These are phyloP conservation scores for Penicillium decumbens DNA, from an alignment of 2,329 filamentous ascomycete genomes.

Conservation along the genomic window DNA sequence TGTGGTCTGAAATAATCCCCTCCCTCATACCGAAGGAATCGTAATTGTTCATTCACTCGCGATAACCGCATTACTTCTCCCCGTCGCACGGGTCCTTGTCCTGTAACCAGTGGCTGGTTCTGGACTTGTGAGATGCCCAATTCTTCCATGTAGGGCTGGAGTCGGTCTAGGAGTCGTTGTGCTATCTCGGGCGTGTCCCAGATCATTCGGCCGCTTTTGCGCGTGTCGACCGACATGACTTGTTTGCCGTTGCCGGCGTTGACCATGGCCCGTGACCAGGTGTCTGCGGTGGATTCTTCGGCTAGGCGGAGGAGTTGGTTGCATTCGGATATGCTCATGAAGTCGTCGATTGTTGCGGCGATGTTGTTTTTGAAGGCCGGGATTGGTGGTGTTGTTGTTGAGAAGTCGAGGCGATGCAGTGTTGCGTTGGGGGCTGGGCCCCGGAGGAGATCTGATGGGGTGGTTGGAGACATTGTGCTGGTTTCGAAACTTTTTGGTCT, in stretches of 20 bases:
- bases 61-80: conserved; percentile 36
- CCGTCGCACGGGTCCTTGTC: conserved; percentile 41
- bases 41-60: conserved; percentile 65
- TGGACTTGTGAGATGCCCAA: conserved; percentile 45
- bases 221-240: conserved; percentile 52
- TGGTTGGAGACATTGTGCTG: conserved; percentile 10
- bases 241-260: conserved; percentile 62
- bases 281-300: conserved; percentile 37
- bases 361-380: conserved; percentile 53
- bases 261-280: conserved; percentile 66
- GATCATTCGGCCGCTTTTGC: conserved; percentile 72
- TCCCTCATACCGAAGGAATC: conserved; percentile 67
- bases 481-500: background rate
- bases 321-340: conserved; percentile 63
- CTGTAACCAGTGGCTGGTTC: conserved; percentile 42
- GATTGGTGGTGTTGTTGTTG: conserved; percentile 40
- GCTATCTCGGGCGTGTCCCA: conserved; percentile 63
- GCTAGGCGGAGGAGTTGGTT: conserved; percentile 50
- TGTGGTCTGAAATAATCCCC: conserved; percentile 73
- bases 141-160: conserved; percentile 45
- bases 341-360: conserved; percentile 60
- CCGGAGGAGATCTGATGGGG: conserved; percentile 29
- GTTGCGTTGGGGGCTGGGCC: conserved; percentile 41
- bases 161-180: conserved; percentile 58
- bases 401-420: conserved; percentile 53